Conservation (phyloP, 306 rosid species). For the Sindora glabra region DNA sequence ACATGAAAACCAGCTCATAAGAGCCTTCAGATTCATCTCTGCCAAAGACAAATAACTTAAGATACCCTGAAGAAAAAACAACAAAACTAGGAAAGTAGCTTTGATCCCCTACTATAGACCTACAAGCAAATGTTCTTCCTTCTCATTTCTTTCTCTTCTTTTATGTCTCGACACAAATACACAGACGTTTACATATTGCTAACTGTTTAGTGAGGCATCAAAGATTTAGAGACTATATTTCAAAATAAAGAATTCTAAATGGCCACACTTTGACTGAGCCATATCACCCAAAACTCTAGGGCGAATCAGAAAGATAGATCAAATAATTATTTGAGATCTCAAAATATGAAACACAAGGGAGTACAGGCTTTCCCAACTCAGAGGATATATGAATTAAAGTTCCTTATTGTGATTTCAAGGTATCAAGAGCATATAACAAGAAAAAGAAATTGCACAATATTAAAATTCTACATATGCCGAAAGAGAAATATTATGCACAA, state of each 20-base stretch:
- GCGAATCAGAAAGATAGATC: background rate
- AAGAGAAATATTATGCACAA: slow-evolving; percentile 1
- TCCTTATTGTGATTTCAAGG: background rate
- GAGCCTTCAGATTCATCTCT: too few species aligned
- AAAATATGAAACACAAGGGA: background rate
- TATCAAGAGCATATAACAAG: background rate
- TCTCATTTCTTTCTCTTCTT: background rate
- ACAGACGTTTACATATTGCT: background rate
- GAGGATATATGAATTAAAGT: background rate
- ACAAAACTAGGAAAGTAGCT: too few species aligned
- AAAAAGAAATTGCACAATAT: background rate
- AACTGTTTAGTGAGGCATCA: background rate
- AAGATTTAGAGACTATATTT: background rate
- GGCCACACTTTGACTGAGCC: background rate
- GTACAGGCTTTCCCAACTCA: background rate
- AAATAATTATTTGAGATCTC: background rate
- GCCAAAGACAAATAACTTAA: too few species aligned
- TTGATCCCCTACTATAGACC: background rate
- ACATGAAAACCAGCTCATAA: too few species aligned
- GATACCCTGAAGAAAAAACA: too few species aligned
- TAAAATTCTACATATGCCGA: slow-evolving; percentile 12
- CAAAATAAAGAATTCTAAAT: background rate
- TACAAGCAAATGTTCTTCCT: background rate
- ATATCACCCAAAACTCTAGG: background rate
- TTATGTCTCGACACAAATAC: background rate